Evolutionary conservation across 129 eudicot species (phyloP).

Genomic region (Heracleum sosnowskyi): DNA sequence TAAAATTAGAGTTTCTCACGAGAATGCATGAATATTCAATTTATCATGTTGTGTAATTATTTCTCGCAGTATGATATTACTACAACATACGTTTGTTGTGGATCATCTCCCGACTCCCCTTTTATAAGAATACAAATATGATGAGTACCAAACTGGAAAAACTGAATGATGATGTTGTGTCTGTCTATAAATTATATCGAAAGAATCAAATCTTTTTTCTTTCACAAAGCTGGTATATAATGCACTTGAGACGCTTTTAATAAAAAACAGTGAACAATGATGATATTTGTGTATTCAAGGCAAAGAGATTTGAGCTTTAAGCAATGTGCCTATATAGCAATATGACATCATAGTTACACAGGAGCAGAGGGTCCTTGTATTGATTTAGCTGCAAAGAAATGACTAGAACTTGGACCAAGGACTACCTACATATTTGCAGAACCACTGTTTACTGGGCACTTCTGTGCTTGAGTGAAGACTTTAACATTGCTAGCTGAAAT

Average conservation of each 20-base stretch:
- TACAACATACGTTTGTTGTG: no score
- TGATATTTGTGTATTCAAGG: conserved; percentile 2
- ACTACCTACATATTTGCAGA: neutral
- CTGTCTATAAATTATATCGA: neutral
- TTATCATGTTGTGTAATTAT: no score
- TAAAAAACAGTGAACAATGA: conserved; percentile 4
- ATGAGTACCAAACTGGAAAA: neutral
- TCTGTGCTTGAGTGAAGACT: neutral
- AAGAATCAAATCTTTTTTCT: conserved; percentile 4
- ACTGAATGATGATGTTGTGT: conserved; percentile 8
- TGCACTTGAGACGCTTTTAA: conserved; percentile 2
- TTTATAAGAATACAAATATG: neutral
- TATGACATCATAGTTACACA: neutral
- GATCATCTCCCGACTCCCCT: no score
- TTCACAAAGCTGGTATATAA: neutral
- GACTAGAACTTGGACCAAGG: conserved; percentile 6
- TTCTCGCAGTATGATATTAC: no score
- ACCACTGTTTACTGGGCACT: neutral
- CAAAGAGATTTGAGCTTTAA: neutral
- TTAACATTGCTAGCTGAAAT: neutral
- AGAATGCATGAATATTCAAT: no score
- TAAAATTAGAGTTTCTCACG: no score
- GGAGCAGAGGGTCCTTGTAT: neutral
- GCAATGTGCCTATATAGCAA: neutral
- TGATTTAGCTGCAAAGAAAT: neutral